Conservation (phyloP, 352 stramenopile genomes). For the Albugo candida region DNA sequence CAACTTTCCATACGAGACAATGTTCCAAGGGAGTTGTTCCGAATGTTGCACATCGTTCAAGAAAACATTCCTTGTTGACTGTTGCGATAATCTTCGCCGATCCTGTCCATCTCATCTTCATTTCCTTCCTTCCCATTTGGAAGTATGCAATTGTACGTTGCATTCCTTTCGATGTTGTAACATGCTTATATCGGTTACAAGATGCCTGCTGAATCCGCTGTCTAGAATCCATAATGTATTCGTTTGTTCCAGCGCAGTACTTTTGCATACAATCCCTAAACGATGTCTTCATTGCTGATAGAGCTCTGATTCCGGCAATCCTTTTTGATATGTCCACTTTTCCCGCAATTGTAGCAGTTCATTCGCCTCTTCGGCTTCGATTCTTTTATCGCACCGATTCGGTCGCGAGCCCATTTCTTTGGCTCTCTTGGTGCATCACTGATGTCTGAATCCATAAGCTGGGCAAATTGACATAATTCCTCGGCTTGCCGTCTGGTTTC, state of each 20-base stretch:
- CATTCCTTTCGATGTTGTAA: background rate
- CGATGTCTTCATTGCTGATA: background rate
- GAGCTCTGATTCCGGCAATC: background rate
- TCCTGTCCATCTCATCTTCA: background rate
- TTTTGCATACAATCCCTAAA: background rate
- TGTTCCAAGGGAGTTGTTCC: background rate
- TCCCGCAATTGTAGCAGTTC: background rate
- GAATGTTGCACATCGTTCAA: background rate
- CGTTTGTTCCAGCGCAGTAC: background rate
- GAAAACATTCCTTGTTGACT: background rate
- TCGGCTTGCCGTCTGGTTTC: conserved; percentile 4
- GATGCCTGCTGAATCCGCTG: background rate
- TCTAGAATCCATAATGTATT: background rate
- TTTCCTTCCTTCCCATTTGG: background rate
- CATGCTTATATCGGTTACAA: background rate
- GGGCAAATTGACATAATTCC: conserved; percentile 3
- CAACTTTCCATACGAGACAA: background rate
- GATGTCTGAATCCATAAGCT: background rate
- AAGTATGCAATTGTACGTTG: background rate
- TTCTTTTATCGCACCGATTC: background rate
- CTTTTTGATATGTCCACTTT: background rate
- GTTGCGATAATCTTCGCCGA: background rate
- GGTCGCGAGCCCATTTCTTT: too few relatives aligned
- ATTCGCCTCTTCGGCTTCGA: background rate
- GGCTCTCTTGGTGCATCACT: too few relatives aligned